phyloP scores from a whole-genome alignment of 2,329 filamentous ascomycete species.

The Trichoderma guizhouense region DNA sequence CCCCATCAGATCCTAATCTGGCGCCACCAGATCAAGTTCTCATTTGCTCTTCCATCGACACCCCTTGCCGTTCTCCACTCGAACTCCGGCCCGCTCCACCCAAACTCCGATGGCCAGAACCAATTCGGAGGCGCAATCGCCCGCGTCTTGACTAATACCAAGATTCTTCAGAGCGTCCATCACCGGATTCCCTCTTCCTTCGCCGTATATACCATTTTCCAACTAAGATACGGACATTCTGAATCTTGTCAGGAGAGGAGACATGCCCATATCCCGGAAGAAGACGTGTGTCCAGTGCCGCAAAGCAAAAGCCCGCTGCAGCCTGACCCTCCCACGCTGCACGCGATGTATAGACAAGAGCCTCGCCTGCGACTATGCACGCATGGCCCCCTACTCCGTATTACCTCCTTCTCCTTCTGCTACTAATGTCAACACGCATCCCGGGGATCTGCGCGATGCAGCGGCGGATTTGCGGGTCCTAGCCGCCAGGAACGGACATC shows the following conservation, averaged over 20 bases:
- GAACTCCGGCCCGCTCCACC: slow-evolving; percentile 16
- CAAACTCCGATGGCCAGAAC: slow-evolving; percentile 4
- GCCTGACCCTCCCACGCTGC: slow-evolving; percentile 17
- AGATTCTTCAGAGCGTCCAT: not conserved
- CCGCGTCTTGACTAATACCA: not conserved
- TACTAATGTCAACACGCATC: not conserved
- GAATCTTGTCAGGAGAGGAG: not conserved
- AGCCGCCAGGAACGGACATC: not conserved
- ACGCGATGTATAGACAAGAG: slow-evolving; percentile 15
- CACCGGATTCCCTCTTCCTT: not conserved
- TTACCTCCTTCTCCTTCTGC: not conserved
- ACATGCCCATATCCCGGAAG: slow-evolving; percentile 21
- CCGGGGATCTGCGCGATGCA: not conserved
- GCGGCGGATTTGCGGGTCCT: not conserved
- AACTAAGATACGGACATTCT: not conserved
- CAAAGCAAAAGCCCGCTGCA: slow-evolving; percentile 20
- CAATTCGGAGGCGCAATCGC: not conserved
- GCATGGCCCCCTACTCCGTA: not conserved
- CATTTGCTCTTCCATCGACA: not conserved
- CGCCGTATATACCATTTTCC: not conserved
- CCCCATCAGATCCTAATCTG: not conserved
- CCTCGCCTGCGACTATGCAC: slow-evolving; percentile 18
- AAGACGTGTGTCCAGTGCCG: slow-evolving; percentile 22
- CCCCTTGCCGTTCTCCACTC: slow-evolving; percentile 8
- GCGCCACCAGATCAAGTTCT: not conserved